Base-by-base conservation (phyloP, 2,329 filamentous ascomycete genomes). In the Colletotrichum brevisporum region DNA sequence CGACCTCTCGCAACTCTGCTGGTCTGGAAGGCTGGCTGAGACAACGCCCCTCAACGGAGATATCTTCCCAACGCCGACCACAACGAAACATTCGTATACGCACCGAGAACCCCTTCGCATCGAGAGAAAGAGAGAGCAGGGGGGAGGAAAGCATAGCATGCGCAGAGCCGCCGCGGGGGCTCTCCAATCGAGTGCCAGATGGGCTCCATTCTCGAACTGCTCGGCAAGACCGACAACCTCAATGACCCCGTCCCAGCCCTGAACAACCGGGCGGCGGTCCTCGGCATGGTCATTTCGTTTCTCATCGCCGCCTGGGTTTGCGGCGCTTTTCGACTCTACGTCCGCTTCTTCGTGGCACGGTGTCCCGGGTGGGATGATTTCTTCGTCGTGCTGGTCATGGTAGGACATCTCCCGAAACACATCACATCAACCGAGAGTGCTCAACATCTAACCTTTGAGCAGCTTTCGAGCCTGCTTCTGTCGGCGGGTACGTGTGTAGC, bases 181-280 rank as follows among this genome's bases (percentile, higher is more conserved):
- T 41, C n/a, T 26, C 48, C 62, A 51, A 5, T 31, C 48, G 45
- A 54, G n/a, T 21, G 47, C 27, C 57, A 52, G 16, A 66, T 65
- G 56, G 72, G 56, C 54, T 72, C 70, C 51, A 63, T 73, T 31
- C 48, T 71, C 8, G 67, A 69, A 21, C 48, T 72, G 27, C 53
- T 73, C 52, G 72, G 71, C 57, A 60, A 64, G 65, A 36, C 67
- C 62, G 63, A 73, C 48, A 73, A 73, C 45, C 55, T 73, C 45
- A 48, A 31, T 8, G 71, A 73, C 16, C 71, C 72, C 10, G 45
- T 43, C 21, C 72, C 71, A 26, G 12, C 54, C 4, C 47, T 73
- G 18, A 73, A 73, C 51, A 50, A 57, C 12, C 47, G 36, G 41
- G 6, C 64, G 6, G 65, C 70, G 12, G 58, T 72, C 12, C 63